Base-by-base conservation (phyloP, 441 rosid genomes). In the Populus trichocarpa region DNA sequence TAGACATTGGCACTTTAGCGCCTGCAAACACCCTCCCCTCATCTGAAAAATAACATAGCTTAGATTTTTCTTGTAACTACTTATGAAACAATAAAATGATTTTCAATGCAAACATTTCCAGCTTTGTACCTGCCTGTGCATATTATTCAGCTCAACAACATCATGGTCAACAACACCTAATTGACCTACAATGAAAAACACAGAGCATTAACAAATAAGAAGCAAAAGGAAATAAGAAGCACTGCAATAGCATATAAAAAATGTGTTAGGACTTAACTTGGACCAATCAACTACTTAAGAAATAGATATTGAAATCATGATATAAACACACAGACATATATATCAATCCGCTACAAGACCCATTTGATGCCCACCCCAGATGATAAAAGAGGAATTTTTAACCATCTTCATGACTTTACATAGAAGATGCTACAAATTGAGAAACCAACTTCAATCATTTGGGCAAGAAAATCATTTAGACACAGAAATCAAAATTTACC, bases 121-220 rank as follows among this genome's bases (percentile, higher is more conserved):
- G 71, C 77, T 35, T 79, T 67, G 32, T 90, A 94, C 99, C 97
- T 96, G 98, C 80, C 98, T 90, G 75, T 96, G 99, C 99, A 96
- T 91, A 77, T 94, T 96, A 81, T 93, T 96, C 80, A 94, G 94
- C 86, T 94, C 97, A 70, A 96, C 98, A 25, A 91, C 89, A 87
- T 94, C 99, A 73, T 96, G 95, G 85, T 96, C 97, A 18, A 96
- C 97, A 75, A 96, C 88, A 73, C 99, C 98, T 89, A 94, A 81
- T 23, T 89, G 89, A 71, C 97, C 99, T 94, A 84, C 57, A 72
- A 72, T 46, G 8, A 79, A 72, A 71, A 80, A 76, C 75, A 22
- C 40, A 22, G 38, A 8, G 25, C 46, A 66, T 42, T 40, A 40
- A 40, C 50, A 40, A 3, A 40, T 40, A 11, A 16, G 5, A 40